phyloP scores from a whole-genome alignment of 768 basidiomycete genomes.

The Podaxis sp. region DNA sequence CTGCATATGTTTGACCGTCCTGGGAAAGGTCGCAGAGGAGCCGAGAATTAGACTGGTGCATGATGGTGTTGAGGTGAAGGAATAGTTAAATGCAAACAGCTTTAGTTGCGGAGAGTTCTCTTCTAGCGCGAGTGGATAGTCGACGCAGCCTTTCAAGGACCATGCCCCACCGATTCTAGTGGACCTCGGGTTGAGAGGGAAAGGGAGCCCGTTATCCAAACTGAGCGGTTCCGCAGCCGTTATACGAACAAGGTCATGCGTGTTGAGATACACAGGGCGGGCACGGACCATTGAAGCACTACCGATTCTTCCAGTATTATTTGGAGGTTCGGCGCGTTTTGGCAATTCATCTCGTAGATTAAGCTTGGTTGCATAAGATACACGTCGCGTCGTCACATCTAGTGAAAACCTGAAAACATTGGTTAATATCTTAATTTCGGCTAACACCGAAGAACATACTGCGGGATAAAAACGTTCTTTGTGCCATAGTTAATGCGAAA shows the following conservation, averaged over 20 bases:
- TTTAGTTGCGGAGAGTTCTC: not conserved
- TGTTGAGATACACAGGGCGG: not conserved
- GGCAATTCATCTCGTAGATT: not conserved
- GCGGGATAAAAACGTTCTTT: slow-evolving; percentile 13
- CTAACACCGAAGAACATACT: slow-evolving; percentile 15
- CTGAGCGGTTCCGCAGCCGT: not conserved
- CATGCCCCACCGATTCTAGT: not conserved
- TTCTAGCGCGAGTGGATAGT: not conserved
- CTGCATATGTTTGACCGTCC: not conserved
- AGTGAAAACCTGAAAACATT: slow-evolving; percentile 18
- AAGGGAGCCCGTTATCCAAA: not conserved
- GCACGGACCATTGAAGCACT: not conserved
- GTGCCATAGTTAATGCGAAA: slow-evolving; percentile 31
- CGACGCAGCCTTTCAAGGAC: not conserved
- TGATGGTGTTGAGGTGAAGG: not conserved
- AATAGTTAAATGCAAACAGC: not conserved
- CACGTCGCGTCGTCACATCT: slow-evolving; percentile 19
- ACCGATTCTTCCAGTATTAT: not conserved
- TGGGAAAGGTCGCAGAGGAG: not conserved
- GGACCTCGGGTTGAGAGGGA: not conserved
- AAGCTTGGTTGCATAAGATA: slow-evolving; percentile 17
- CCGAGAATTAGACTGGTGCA: not conserved
- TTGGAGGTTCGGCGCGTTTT: not conserved
- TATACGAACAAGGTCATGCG: not conserved
- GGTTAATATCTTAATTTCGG: slow-evolving; percentile 19